Evolutionary conservation across 148 eudicot species (phyloP), one percentile per base, ranked within the genome.

Genomic region (Persicaria maculosa): DNA sequence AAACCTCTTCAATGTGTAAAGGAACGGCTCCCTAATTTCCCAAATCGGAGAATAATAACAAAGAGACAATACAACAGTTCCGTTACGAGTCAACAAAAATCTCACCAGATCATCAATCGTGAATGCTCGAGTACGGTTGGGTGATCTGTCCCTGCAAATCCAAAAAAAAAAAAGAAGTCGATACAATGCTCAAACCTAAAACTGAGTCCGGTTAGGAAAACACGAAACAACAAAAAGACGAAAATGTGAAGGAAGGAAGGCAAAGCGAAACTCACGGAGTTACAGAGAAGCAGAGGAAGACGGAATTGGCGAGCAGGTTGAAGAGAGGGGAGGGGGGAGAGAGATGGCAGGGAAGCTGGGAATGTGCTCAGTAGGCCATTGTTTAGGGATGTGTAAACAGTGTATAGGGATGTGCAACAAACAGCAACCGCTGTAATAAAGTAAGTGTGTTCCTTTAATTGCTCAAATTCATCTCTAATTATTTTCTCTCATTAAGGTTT

Each of bases 281-380:
- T 48, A 9, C 9, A 59, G 65, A 19, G 19, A 19, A 4, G 65
- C 43, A 59, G 65, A 59, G 22, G 65, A 59, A 40, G 25, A 20
- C 65, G 65, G 65, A 59, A 59, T 20, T 59, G 65, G 65, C 65
- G 65, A 59, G 31, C 40, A 59, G 22, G 22, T 59, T 22, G 65
- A 7, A 59, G 65, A 20, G 65, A 22, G 40, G 20, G 40, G 40
- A 3, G 40, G 65, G 22, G 43, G 58, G 58, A 53, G 58, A 53
- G 58, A 53, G 15, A n/a, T 20, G 65, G 65, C 65, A 22, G 40
- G 7, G 58, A 54, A 54, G 22, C 58, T 54, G 65, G 65, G 65
- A 59, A 59, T 9, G 31, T 59, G 40, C 40, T 59, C 65, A 59
- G 43, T 2, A 40, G 58, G 1, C 58, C 58, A 5, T 54, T 54